Evolutionary conservation across 129 eudicot genomes (phyloP), one percentile per base, ranked within the genome.

Genomic region (Flaveria sonorensis): DNA sequence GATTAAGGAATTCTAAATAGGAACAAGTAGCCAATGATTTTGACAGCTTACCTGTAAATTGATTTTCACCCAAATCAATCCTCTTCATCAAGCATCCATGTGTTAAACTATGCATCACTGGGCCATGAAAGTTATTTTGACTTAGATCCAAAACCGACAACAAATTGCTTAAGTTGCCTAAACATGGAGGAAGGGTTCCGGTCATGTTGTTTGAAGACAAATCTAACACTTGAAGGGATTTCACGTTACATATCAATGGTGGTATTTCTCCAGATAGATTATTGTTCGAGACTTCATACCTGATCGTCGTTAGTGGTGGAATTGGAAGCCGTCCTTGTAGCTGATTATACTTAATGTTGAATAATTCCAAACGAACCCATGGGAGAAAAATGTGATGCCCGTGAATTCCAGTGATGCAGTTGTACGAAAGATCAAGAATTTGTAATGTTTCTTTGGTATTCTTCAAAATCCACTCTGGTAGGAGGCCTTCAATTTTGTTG

Each of bases 41-140:
- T 3, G 68, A 19, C 0, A 77, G 1, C 46, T 19, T 55, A 1
- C 75, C 74, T 39, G 18, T 23, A 15, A 77, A 66, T 52, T 50
- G 62, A 61, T 75, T 75, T 28, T 63, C 57, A 6, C 71, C n/a
- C 28, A 75, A 62, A 47, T 75, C 70, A 62, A 75, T 66, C 26
- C 3, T 52, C 67, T 24, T 0, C 48, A 77, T 39, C 6, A 14
- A 7, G 51, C 68, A 13, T 53, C 66, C 56, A 36, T 53, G 57
- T 11, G 59, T 55, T 53, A 36, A 66, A 1, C 59, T 10, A 43
- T 14, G 26, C 42, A 46, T 43, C 53, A 77, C 14, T 4, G 43
- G 56, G 8, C 81, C 81, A 8, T 42, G 19, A 50, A 76, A 76
- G 47, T 76, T 66, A 26, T 76, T 76, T n/a, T 4, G 10, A 18